Base-by-base conservation (phyloP, 2,329 filamentous ascomycete species). In the Colletotrichum lentis region DNA sequence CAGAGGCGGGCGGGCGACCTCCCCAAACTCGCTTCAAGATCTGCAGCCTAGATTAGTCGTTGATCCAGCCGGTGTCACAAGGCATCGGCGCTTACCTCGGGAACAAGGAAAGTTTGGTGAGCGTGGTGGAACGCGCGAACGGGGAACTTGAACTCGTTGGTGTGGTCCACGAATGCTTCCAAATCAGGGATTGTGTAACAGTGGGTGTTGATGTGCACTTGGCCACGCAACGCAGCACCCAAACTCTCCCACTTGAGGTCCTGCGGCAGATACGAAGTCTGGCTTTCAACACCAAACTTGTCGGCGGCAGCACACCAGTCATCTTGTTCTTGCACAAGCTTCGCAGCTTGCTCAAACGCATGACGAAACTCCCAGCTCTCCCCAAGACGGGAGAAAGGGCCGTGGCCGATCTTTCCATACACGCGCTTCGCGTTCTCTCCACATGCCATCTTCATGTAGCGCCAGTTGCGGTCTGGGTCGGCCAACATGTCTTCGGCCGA, bases 361-460 rank as follows among this genome's bases (percentile, higher is more conserved):
- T 89, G 88, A 2, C 90, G 83, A 72, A 92, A 90, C 70, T 88
- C 84, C 83, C 87, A 92, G 55, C 88, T 89, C 77, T 92, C 89
- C 10, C 90, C 90, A 73, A 92, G 79, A 1, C 90, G 81, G 69
- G 86, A 90, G 62, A 82, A 82, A 0, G 88, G 88, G 0, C 86
- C 85, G 59, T 83, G 81, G 27, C 86, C 87, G 5, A 79, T 73
- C 53, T 80, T 81, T 11, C 88, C 88, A 68, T 91, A 90, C 0
- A 87, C 79, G 0, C 83, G 79, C 78, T 91, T 91, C 1, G 89
- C 80, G 72, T 92, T 92, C 77, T 92, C 90, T 43, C 90, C 90
- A 71, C 89, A 92, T 0, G 90, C 90, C 89, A 92, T 92, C 79
- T 92, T 92, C 83, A 92, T 90, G 76, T 90, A 92, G 22, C 90